Conservation (phyloP, 2,329 filamentous ascomycete genomes). For the Penicillium janthinellum region DNA sequence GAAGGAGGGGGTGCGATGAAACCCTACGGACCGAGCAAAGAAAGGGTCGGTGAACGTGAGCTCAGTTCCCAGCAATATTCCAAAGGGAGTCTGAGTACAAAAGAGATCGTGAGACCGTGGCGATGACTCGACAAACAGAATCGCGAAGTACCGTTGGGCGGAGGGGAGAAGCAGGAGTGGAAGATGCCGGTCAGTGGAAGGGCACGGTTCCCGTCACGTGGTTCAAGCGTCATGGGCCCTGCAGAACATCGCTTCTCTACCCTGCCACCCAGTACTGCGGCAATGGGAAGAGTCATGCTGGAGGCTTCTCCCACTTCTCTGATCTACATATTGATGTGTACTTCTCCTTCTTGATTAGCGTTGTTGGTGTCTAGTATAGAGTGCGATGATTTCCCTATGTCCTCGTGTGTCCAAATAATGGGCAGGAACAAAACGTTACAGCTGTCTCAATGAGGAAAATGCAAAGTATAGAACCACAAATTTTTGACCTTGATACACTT, state of each 20-base stretch:
- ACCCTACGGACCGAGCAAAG: conserved; percentile 12
- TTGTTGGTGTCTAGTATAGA: neutral
- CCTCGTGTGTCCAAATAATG: neutral
- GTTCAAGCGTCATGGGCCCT: conserved; percentile 35
- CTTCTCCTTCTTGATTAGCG: neutral
- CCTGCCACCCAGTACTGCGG: neutral
- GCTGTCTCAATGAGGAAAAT: neutral
- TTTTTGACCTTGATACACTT: conserved; percentile 5
- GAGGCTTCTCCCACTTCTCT: neutral
- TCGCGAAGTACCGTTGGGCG: conserved; percentile 26
- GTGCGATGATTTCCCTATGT: neutral
- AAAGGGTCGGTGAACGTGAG: neutral
- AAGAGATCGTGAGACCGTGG: conserved; percentile 16
- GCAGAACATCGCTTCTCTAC: conserved; percentile 18
- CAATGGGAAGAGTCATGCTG: neutral
- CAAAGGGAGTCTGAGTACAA: neutral
- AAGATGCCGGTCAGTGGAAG: conserved; percentile 23
- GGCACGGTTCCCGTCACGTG: conserved; percentile 39
- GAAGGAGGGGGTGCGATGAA: conserved; percentile 21
- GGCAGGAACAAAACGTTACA: neutral
- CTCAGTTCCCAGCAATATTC: conserved; percentile 4
- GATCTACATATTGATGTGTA: neutral
- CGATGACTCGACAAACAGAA: conserved; percentile 15
- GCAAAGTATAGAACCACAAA: neutral
- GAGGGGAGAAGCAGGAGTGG: conserved; percentile 31